These are phyloP conservation scores for Heterobasidion parviporum DNA, from an alignment of 1,284 basidiomycete genomes.

Conservation along the genomic window DNA sequence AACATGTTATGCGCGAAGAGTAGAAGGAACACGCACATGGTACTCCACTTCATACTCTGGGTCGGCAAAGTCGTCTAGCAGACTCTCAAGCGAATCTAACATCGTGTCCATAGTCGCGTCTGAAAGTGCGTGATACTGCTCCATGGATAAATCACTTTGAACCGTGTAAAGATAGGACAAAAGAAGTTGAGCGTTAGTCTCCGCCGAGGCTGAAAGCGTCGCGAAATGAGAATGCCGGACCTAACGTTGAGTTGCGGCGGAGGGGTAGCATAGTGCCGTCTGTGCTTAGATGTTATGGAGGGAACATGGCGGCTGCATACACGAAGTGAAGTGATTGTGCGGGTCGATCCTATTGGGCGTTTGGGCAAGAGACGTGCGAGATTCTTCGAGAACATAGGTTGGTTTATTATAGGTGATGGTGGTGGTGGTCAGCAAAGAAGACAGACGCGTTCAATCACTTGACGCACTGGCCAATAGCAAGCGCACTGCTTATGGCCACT, in stretches of 20 bases:
- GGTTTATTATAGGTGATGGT: neutral
- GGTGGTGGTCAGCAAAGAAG: too few species aligned
- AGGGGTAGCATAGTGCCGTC: slow-evolving; percentile 21
- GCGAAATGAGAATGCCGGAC: slow-evolving; percentile 10
- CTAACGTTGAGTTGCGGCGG: slow-evolving; percentile 21
- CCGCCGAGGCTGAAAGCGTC: neutral
- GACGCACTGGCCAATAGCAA: too few species aligned
- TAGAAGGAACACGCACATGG: slow-evolving; percentile 52
- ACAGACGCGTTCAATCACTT: too few species aligned
- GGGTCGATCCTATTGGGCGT: neutral
- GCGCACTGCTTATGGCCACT: too few species aligned
- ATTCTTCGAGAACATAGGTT: slow-evolving; percentile 6
- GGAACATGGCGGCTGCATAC: neutral
- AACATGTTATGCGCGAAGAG: neutral
- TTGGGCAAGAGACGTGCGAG: slow-evolving; percentile 1
- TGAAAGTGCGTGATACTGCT: slow-evolving; percentile 72
- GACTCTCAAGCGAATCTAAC: slow-evolving; percentile 70
- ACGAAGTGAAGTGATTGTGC: neutral
- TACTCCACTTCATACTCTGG: slow-evolving; percentile 86
- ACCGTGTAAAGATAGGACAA: neutral
- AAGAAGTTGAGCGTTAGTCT: neutral
- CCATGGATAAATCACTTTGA: slow-evolving; percentile 40
- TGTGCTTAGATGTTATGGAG: neutral
- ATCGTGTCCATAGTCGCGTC: slow-evolving; percentile 80
- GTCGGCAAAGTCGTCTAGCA: slow-evolving; percentile 58